phyloP scores from a whole-genome alignment of 352 stramenopile genomes.

The Pythium rishiriense region DNA sequence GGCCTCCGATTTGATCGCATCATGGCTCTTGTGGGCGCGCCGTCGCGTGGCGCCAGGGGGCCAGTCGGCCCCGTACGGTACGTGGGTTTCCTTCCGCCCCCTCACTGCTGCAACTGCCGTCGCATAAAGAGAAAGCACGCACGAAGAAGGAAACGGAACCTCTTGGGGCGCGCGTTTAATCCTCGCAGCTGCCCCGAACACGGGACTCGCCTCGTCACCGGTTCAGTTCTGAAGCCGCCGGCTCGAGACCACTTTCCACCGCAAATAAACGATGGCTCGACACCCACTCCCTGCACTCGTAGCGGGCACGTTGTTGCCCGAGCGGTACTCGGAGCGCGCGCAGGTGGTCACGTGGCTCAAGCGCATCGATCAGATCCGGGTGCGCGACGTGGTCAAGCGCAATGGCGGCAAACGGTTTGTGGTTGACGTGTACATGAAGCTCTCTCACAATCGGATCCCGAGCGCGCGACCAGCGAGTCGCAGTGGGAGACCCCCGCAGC shows the following conservation, averaged over 20 bases:
- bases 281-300: not conserved
- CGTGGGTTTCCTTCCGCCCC: too few species aligned
- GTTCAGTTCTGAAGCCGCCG: not conserved
- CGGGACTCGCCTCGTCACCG: not conserved
- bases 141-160: too few species aligned
- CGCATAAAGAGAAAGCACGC: too few species aligned
- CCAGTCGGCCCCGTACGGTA: too few species aligned
- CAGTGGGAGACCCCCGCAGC: not conserved
- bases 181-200: not conserved
- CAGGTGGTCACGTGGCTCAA: slow-evolving; percentile 20
- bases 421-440: slow-evolving; percentile 52
- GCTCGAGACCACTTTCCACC: not conserved
- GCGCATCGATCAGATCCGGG: slow-evolving; percentile 19
- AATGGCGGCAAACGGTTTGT: slow-evolving; percentile 42
- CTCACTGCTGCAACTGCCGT: too few species aligned
- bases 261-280: not conserved
- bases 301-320: slow-evolving; percentile 8
- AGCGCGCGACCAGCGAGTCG: slow-evolving; percentile 5
- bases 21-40: too few species aligned
- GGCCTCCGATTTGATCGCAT: too few species aligned
- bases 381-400: not conserved
- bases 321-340: slow-evolving; percentile 12
- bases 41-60: too few species aligned
- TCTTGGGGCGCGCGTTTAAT: too few species aligned
- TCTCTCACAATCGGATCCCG: slow-evolving; percentile 42